A percentile compares a stretch with the other conserved stretches of the same genome.
Conservation (phyloP, 2,329 filamentous ascomycete genomes). For the Diaporthe amygdali region DNA sequence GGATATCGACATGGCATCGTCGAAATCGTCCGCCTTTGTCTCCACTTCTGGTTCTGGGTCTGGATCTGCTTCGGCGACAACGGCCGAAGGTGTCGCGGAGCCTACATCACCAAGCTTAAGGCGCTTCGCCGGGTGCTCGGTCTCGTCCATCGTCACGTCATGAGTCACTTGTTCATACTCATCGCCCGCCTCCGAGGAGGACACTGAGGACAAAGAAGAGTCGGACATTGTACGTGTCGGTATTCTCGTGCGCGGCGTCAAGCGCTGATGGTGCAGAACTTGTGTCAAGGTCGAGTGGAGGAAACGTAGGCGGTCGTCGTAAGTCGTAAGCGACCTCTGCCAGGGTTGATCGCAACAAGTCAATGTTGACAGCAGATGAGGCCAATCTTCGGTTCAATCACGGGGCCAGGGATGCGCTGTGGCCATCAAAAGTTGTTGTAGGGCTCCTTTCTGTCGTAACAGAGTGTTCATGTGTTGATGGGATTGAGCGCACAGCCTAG, state of each 20-base stretch:
- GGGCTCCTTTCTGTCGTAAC: background rate
- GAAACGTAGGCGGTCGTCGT: background rate
- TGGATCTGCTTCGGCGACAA: constrained; percentile 49
- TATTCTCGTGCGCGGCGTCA: background rate
- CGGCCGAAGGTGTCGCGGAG: constrained; percentile 51
- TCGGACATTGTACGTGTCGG: constrained; percentile 34
- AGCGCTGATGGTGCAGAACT: background rate
- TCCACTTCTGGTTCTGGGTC: constrained; percentile 56
- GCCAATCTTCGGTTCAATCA: background rate
- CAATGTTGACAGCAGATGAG: background rate
- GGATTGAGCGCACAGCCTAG: background rate
- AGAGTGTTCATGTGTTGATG: background rate
- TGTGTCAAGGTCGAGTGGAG: background rate
- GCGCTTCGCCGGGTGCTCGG: constrained; percentile 52
- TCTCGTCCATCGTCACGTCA: constrained; percentile 43
- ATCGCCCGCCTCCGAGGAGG: constrained; percentile 43
- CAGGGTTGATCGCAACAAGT: background rate
- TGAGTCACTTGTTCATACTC: constrained; percentile 52
- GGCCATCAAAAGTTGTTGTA: background rate
- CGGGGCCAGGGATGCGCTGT: background rate
- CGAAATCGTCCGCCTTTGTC: constrained; percentile 54
- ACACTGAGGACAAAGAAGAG: constrained; percentile 54
- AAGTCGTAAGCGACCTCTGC: background rate
- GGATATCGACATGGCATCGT: constrained; percentile 57
- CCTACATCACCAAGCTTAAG: constrained; percentile 47